phyloP scores from a whole-genome alignment of 179 eudicot species.

The Camellia oleifera region DNA sequence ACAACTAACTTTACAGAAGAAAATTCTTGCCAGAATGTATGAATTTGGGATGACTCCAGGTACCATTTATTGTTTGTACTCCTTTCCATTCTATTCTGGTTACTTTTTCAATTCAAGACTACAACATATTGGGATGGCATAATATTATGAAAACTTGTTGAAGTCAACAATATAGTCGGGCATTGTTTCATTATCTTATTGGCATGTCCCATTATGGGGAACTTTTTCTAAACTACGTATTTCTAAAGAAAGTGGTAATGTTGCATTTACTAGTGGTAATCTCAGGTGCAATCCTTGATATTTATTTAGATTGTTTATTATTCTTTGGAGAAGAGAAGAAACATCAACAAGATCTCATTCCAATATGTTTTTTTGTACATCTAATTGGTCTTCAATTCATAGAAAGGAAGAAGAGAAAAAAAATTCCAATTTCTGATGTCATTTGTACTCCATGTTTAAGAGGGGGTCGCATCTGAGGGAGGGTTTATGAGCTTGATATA shows the following conservation, averaged over 20 bases:
- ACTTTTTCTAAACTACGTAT: background rate
- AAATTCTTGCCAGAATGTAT: constrained; percentile 50
- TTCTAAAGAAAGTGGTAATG: background rate
- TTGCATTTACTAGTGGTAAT: background rate
- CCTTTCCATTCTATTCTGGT: background rate
- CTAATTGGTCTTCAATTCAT: too few species aligned
- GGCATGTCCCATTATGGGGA: background rate
- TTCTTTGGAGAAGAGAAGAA: background rate
- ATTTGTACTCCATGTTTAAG: background rate
- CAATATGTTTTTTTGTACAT: background rate
- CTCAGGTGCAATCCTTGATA: background rate
- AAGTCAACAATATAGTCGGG: background rate
- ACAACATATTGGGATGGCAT: background rate
- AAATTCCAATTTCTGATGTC: background rate
- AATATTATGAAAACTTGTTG: background rate
- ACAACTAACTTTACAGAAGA: constrained; percentile 48
- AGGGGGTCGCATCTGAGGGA: background rate
- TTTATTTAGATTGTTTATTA: background rate
- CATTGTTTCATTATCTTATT: background rate
- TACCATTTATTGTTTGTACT: constrained; percentile 15
- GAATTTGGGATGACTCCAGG: constrained; percentile 59
- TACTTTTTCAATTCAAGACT: background rate
- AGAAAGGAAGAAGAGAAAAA: background rate
- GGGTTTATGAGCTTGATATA: background rate
- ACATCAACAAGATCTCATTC: background rate